Evolutionary conservation across 176 grass and related monocot genomes (phyloP), one percentile per base, ranked within the genome.

Genomic region (Elaeis guineensis): DNA sequence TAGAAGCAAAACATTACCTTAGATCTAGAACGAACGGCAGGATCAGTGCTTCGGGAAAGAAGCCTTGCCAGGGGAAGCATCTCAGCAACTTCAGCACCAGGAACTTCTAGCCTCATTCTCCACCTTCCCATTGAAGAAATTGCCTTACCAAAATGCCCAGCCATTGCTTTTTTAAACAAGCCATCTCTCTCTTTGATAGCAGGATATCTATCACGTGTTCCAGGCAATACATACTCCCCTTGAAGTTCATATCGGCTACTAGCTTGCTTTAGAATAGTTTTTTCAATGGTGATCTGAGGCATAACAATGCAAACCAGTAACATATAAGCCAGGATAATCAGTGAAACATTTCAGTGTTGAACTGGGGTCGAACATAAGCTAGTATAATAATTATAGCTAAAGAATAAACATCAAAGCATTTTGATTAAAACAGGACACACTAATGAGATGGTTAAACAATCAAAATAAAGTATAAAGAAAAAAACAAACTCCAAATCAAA

Each of bases 81-180:
- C 83, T 97, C 93, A 82, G 87, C 84, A 79, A 91, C 84, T 87
- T 97, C 87, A 76, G 93, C 93, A 61, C 65, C 79, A 14, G 93
- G 93, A 72, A 91, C 93, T 81, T 97, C 93, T 55, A 97, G 55
- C 76, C 93, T 83, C 81, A 97, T 84, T 63, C 93, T 72, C 93
- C 93, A 97, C 70, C 93, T 85, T 21, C 93, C 93, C 73, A 97
- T 87, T 20, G 93, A 97, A 73, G 93, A 97, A 75, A 97, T 97
- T 61, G 91, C 72, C 23, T 73, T 97, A 61, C 87, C 82, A 71
- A 97, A 72, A 85, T 97, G 93, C 63, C 87, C 93, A 67, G 83
- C 87, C 93, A 96, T 96, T 57, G 69, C 92, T 78, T 80, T 83
- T 64, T 90, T 77, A 77, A 88, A 79, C 14, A 91, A 79, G 28